Base-by-base conservation (phyloP, 1,139 yeast genomes). In the Suhomyces coccinellae region DNA sequence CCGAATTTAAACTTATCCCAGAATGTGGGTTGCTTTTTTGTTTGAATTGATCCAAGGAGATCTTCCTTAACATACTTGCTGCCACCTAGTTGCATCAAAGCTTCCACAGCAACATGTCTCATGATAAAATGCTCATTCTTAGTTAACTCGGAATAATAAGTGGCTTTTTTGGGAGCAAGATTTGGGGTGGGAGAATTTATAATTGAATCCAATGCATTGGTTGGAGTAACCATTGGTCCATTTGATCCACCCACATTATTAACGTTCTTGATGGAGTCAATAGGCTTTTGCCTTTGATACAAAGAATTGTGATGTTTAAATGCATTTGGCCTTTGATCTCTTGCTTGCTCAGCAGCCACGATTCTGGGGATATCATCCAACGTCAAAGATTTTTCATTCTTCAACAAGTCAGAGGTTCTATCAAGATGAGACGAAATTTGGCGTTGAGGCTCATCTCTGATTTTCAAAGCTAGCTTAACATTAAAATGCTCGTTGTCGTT, bases 361-460 rank as follows among this genome's bases (percentile, higher is more conserved):
- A 93, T 91, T 54, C 98, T 77, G 6, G 98, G 97, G 55, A 93
- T 93, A 66, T 93, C 99, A 65, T 93, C 99, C 57, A 93, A 76
- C 0, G 97, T 91, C 46, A 93, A 77, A 0, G 95, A 85, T 55
- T 87, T 87, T 55, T 91, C 96, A 59, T 83, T 87, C 58, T 85
- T 82, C 48, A 88, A 74, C 42, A 86, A 68, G 53, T 83, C 87
- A 0, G 90, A 82, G 0, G 91, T 84, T 12, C 79, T 62, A 52
- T 71, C 76, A 38, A 75, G 66, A 45, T 69, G 69, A 33, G 62
- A 64, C 45, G 68, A 62, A 4, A 58, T 41, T 41, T 63, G 62
- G 20, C 69, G 55, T 44, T 61, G 65, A 1, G 79, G 77, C 46
- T 75, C 80, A 35, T 76, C 82, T 45, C 73, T 66, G 20, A 78